Evolutionary conservation across 2,329 filamentous ascomycete species (phyloP), one percentile per base, ranked within the genome.

Genomic region (Colletotrichum orbiculare): DNA sequence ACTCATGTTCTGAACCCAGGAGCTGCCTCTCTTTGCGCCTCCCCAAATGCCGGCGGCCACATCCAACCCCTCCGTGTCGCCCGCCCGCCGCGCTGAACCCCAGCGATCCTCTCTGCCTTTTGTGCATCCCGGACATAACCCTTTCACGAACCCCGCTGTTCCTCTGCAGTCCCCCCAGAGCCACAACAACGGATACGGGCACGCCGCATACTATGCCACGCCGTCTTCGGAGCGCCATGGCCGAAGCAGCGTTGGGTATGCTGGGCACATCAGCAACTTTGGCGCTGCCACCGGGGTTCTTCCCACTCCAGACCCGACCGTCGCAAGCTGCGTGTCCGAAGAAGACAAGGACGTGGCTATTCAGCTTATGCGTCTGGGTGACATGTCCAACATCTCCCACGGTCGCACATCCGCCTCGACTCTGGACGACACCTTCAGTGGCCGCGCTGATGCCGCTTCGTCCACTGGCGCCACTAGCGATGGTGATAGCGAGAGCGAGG

Each of bases 11-110:
- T 57, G 13, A n/a, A 43, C 67, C 62, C 76, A 99, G 96, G 95
- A 98, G 86, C 85, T 99, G 58, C 96, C 96, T 60, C 84, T 99
- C 58, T 99, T 98, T 78, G 94, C 93, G 68, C 95, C 95, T 70
- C 93, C 93, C 67, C 95, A 96, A 79, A 94, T 97, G 81, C 95
- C 95, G 53, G 91, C 95, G 70, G 91, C 93, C 54, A 91, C 92
- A n/a, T 97, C 95, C n/a, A 94, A 95, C 72, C 95, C 94, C n/a
- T 98, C 95, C 17, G 91, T 97, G 55, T 98, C 95, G 35, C 95
- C 95, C 66, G 93, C 94, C 74, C 91, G 95, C 73, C 92, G 93
- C 54, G 83, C 91, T 78, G 86, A 92, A 79, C 81, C 92, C 80
- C 78, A 91, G 82, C 83, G 92, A 81, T 81, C 90, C 75, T 76